phyloP scores from a whole-genome alignment of 2,329 filamentous ascomycete species.

The Atkinsonella texensis region DNA sequence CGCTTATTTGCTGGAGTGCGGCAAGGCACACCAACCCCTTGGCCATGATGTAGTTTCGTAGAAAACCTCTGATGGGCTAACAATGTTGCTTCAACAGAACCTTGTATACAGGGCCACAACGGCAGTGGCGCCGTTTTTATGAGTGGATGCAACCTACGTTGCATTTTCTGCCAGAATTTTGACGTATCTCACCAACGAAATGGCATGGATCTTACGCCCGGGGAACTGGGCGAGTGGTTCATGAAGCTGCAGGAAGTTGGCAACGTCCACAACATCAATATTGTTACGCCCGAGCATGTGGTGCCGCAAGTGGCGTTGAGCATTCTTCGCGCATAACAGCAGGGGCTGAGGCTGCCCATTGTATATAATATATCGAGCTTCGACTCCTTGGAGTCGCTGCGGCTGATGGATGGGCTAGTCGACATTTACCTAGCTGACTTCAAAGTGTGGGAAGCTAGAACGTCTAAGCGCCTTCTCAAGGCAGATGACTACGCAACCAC shows the following conservation, averaged over 20 bases:
- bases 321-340: conserved; percentile 59
- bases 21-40: not conserved
- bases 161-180: conserved; percentile 71
- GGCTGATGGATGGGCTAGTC: conserved; percentile 64
- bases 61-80: not conserved
- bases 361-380: conserved; percentile 80
- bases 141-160: conserved; percentile 60
- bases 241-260: conserved; percentile 70
- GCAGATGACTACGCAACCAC: conserved; percentile 62
- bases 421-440: conserved; percentile 87
- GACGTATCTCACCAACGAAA: conserved; percentile 76
- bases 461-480: conserved; percentile 62
- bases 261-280: conserved; percentile 81
- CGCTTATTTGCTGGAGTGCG: not conserved
- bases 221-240: conserved; percentile 72
- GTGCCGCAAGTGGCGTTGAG: conserved; percentile 71
- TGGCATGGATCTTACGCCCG: conserved; percentile 66
- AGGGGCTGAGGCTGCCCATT: conserved; percentile 60
- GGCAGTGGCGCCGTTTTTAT: conserved; percentile 76
- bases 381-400: conserved; percentile 60
- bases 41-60: not conserved
- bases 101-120: conserved; percentile 71
- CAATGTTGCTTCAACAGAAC: conserved; percentile 34
- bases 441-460: conserved; percentile 61
- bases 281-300: conserved; percentile 77